A percentile compares a stretch with the other conserved stretches of the same genome.
Conservation (phyloP, 1,284 basidiomycete genomes). For the Schizopora paradoxa region DNA sequence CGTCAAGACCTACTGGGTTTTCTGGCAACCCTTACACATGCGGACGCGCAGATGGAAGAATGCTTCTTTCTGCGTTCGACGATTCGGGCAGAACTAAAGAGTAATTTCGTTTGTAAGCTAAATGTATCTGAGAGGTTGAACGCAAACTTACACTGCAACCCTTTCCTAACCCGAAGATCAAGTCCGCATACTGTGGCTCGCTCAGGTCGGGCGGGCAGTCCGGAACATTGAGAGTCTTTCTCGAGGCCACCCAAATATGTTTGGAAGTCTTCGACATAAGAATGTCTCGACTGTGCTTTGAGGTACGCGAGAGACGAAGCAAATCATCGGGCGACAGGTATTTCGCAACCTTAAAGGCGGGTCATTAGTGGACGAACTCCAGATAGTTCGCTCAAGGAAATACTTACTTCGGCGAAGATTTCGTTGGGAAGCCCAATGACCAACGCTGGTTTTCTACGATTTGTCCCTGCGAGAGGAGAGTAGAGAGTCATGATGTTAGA, state of each 20-base stretch:
- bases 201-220: slow-evolving; percentile 13
- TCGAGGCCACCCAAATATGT: slow-evolving; percentile 9
- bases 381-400: no score
- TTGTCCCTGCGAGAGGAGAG: no score
- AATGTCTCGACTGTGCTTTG: slow-evolving; percentile 1
- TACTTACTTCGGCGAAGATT: no score
- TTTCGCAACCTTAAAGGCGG: slow-evolving; percentile 14
- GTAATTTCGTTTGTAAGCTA: no score
- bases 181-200: slow-evolving; percentile 9
- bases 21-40: slow-evolving; percentile 5
- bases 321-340: slow-evolving; percentile 12
- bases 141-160: not conserved
- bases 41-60: slow-evolving; percentile 2
- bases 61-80: not conserved
- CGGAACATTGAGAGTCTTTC: slow-evolving; percentile 1
- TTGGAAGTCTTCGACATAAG: slow-evolving; percentile 12
- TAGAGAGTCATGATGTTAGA: no score
- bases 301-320: slow-evolving; percentile 10
- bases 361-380: no score
- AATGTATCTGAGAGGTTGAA: no score
- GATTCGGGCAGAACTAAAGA: not conserved
- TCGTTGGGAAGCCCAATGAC: no score
- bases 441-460: no score
- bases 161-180: slow-evolving; percentile 8
- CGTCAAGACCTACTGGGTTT: slow-evolving; percentile 2